Base-by-base conservation (phyloP, 208 protist species). In the Phytomonas sp. region DNA sequence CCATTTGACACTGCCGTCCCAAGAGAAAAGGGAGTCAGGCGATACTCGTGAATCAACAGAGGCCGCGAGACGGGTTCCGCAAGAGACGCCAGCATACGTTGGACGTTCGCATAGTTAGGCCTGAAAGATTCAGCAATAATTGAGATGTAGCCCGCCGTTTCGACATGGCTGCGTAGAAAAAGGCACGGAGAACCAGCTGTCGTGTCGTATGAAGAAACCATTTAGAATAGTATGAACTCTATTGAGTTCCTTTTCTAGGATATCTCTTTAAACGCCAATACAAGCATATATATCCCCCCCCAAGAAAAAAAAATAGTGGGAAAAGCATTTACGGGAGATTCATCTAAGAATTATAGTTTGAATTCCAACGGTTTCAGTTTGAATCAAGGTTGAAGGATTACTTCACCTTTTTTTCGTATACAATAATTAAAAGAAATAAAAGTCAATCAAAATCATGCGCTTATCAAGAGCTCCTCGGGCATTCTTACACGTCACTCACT, bases 11-110 rank as follows among this genome's bases (percentile, higher is more conserved):
- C 93, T 7, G 98, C 98, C 0, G 97, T 91, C 62, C 97, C 99
- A 2, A 99, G 86, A 2, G 98, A 99, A 70, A 98, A 98, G 8
- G 84, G 84, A 0, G 96, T 99, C 20, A 99, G 79, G 40, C 87
- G 77, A 81, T 99, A 99, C 81, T 99, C 97, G 71, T 99, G 98
- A 30, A 99, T 93, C 4, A 96, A 73, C 6, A 85, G 71, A 1
- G 98, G 97, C 3, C 98, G 83, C 11, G 88, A 97, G 13, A 96
- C 78, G 30, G 98, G 96, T 80, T 99, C 98, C 8, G 98, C 94
- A 29, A 99, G 72, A 4, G 85, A 78, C 15, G 70, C 76, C 28
- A 95, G 78, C 15, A 75, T 78, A 0, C 76, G 65, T 33, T 77
- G 77, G 61, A 91, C 83, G 1, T 26, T 28, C 20, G 51, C 66